Base-by-base conservation (phyloP, 1,284 basidiomycete genomes). In the Inonotus obliquus region DNA sequence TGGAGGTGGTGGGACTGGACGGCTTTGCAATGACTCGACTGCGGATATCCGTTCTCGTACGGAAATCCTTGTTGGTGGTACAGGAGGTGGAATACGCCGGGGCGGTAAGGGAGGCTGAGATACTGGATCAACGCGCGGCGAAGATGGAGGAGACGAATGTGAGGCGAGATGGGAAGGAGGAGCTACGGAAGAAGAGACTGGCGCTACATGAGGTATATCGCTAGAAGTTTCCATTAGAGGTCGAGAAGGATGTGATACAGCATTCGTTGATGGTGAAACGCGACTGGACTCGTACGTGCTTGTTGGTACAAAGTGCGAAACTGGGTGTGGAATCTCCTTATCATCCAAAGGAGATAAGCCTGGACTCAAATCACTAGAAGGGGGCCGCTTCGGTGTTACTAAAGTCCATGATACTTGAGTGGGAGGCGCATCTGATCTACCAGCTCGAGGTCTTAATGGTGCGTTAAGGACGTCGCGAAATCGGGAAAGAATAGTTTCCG, bases 1-100 rank as follows among this genome's bases (percentile, higher is more conserved):
- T n/a, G 60, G 60, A 27, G 60, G 60, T 17, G 54, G 60, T 23
- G 60, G 60, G 11, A 57, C 32, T 2, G 60, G 60, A 13, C 60
- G 54, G 10, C 49, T 57, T 13, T 27, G 48, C 17, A 57, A 21
- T 17, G 45, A 57, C 35, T 57, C 54, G 38, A 37, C 57, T 23
- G 25, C 45, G 25, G 29, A 51, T 25, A 57, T 44, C 11, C 54
- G 56, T 19, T 57, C 60, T n/a, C 59, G 59, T 6, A 58, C 60
- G 4, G 60, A 59, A 7, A n/a, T n/a, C 7, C 11, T 25, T n/a
- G 29, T 14, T 11, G 27, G 19, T 17, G 35, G 47, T 39, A 27
- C 10, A 14, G 29, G 51, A 13, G 29, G 51, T 32, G 51, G 51
- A 23, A 17, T 17, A n/a, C 27, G 38, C 27, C 3, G 41, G 54